Evolutionary conservation across 2,329 filamentous ascomycete genomes (phyloP).

Genomic region (Clonostachys chloroleuca): DNA sequence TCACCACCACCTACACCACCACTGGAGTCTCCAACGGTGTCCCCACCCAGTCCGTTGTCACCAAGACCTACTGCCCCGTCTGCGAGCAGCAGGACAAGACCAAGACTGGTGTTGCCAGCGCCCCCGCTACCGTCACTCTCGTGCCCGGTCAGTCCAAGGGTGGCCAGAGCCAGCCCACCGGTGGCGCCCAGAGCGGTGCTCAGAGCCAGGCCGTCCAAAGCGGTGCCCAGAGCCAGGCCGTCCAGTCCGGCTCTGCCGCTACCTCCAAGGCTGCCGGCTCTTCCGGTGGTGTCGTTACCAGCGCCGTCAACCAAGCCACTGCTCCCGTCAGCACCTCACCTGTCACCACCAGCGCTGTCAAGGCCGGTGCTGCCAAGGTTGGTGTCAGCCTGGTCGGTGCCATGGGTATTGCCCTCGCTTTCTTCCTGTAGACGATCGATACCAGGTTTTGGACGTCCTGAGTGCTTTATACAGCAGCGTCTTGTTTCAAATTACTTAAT

Average conservation of each 20-base stretch:
- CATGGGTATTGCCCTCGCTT: slow-evolving; percentile 8
- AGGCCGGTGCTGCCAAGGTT: slow-evolving; percentile 9
- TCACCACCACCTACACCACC: slow-evolving; percentile 2
- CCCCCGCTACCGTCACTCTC: not conserved
- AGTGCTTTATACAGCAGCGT: too few species aligned
- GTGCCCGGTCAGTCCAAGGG: not conserved
- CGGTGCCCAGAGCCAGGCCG: not conserved
- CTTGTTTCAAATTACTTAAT: too few species aligned
- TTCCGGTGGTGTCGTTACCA: too few species aligned
- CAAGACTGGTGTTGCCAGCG: not conserved
- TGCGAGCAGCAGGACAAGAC: too few species aligned
- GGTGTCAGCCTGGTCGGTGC: slow-evolving; percentile 11
- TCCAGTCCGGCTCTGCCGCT: too few species aligned
- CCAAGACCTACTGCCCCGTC: slow-evolving; percentile 9
- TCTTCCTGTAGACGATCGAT: slow-evolving; percentile 10
- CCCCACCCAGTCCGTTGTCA: slow-evolving; percentile 2
- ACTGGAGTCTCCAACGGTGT: not conserved
- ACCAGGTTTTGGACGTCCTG: not conserved
- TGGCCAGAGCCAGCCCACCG: slow-evolving; percentile 3
- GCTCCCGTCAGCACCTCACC: slow-evolving; percentile 1
- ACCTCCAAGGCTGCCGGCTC: too few species aligned
- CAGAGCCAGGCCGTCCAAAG: not conserved
- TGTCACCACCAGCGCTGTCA: slow-evolving; percentile 1
- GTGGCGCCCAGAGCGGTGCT: not conserved
- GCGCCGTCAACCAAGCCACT: not conserved